phyloP scores from a whole-genome alignment of 2,329 filamentous ascomycete genomes.

The Calonectria crousiana region DNA sequence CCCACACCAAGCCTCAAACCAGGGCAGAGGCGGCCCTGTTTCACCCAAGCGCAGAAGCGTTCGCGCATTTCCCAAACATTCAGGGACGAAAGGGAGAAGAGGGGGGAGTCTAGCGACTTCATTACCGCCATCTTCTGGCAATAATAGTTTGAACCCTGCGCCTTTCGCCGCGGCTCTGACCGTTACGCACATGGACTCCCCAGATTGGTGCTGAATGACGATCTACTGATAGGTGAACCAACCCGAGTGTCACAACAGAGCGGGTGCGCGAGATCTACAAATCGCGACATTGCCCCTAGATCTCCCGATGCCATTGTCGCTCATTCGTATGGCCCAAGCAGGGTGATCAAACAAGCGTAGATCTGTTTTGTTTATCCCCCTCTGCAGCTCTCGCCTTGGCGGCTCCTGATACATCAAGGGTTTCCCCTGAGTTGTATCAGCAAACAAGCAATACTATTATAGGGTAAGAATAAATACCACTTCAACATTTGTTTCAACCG shows the following conservation, averaged over 20 bases:
- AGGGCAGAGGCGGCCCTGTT: conserved; percentile 34
- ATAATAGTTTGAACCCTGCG: neutral
- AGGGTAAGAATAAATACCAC: neutral
- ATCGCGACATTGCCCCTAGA: neutral
- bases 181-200: neutral
- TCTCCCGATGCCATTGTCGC: neutral
- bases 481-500: neutral
- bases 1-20: conserved; percentile 36
- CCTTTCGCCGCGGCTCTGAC: neutral
- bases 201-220: neutral
- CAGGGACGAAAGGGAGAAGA: neutral
- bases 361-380: conserved; percentile 8
- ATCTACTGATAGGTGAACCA: neutral
- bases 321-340: neutral
- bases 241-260: neutral
- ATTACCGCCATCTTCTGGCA: neutral
- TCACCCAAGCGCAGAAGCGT: conserved; percentile 43
- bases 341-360: neutral
- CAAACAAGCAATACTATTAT: neutral
- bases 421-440: neutral
- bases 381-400: neutral
- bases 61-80: neutral
- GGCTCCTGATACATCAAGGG: neutral
- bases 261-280: neutral
- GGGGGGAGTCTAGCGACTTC: neutral